Evolutionary conservation across 148 eudicot species (phyloP).

Genomic region (Rhododendron ferrugineum): DNA sequence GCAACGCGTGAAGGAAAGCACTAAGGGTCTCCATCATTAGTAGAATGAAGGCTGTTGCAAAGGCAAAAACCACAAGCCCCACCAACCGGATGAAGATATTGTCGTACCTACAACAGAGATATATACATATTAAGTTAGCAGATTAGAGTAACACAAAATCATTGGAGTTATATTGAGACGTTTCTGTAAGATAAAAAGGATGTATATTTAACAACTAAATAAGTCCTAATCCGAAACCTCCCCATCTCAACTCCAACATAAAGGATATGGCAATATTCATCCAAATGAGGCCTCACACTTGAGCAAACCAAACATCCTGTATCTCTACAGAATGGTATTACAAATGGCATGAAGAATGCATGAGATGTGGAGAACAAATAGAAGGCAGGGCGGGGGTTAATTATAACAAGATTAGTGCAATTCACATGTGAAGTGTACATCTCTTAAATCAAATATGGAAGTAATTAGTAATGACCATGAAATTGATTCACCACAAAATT

Average conservation of each 20-base stretch:
- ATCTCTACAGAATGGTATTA: neutral
- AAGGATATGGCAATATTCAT: too few species aligned
- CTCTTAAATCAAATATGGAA: neutral
- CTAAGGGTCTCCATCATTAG: conserved; percentile 97
- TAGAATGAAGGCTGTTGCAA: conserved; percentile 89
- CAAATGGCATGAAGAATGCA: neutral
- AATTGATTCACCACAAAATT: neutral
- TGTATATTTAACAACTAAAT: neutral
- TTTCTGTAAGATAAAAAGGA: neutral
- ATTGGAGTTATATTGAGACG: neutral
- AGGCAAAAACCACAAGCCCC: conserved; percentile 76
- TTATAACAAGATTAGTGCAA: neutral
- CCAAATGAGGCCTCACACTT: neutral
- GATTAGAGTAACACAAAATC: neutral
- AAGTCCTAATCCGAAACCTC: neutral
- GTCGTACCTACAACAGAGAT: conserved; percentile 56
- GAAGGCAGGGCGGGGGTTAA: neutral
- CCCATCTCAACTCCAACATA: neutral
- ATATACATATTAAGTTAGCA: neutral
- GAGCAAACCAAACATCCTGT: neutral
- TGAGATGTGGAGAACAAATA: neutral
- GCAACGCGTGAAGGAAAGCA: conserved; percentile 94
- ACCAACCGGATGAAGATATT: conserved; percentile 61
- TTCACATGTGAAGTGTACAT: neutral
- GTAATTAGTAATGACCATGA: neutral